These are phyloP conservation scores for Penicillium sp. DNA, from an alignment of 2,329 filamentous ascomycete genomes.

Conservation along the genomic window DNA sequence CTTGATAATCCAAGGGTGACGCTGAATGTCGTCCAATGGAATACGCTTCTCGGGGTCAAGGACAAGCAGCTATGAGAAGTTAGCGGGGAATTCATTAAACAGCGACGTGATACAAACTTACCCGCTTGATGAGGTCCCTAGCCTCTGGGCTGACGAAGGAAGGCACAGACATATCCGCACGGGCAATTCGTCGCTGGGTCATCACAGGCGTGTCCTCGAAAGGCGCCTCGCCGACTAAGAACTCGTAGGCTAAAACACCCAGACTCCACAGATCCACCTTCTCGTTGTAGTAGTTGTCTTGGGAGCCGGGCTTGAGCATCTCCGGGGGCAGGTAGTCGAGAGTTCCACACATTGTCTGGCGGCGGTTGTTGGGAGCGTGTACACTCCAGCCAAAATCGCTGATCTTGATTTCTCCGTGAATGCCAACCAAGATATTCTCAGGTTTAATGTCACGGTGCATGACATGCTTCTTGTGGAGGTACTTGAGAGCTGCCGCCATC, in stretches of 20 bases:
- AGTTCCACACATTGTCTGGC: conserved; percentile 95
- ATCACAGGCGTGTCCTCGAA: conserved; percentile 95
- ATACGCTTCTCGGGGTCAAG: conserved; percentile 94
- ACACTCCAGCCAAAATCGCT: conserved; percentile 99
- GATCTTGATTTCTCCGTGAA: conserved; percentile 98
- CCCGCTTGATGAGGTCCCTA: conserved; percentile 87
- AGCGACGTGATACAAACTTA: conserved; percentile 48
- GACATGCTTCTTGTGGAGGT: conserved; percentile 94
- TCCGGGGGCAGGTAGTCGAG: conserved; percentile 97
- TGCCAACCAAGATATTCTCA: conserved; percentile 93
- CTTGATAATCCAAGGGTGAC: conserved; percentile 96
- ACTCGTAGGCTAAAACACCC: conserved; percentile 94
- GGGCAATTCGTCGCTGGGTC: conserved; percentile 87
- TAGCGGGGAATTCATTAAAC: conserved; percentile 17
- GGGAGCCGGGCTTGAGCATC: conserved; percentile 84
- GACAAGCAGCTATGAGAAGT: conserved; percentile 70
- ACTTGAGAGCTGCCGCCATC: conserved; percentile 86
- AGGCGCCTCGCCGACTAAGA: conserved; percentile 91
- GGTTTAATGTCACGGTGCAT: conserved; percentile 98
- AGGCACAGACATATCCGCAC: conserved; percentile 90
- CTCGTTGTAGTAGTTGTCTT: conserved; percentile 88
- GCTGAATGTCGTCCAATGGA: conserved; percentile 82
- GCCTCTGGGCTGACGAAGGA: conserved; percentile 89
- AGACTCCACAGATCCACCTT: conserved; percentile 97
- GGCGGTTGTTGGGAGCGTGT: conserved; percentile 90